Percentiles rank a stretch among this genome's conserved stretches.
These are phyloP conservation scores for Trametes sp. DNA, from an alignment of 1,284 basidiomycete genomes.

Conservation along the genomic window DNA sequence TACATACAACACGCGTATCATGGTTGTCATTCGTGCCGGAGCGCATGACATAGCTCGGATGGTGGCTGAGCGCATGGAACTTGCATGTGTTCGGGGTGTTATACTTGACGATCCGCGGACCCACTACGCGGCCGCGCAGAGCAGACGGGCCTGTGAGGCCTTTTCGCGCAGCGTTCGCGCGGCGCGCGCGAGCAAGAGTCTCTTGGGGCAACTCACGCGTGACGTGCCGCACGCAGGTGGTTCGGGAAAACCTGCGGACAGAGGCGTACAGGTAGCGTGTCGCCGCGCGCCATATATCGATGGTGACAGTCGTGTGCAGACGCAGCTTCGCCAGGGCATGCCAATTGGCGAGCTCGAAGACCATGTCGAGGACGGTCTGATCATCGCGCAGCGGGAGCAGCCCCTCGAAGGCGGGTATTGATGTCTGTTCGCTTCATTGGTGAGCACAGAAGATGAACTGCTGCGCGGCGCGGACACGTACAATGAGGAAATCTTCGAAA, in stretches of 20 bases:
- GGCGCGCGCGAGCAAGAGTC: slow-evolving; percentile 24
- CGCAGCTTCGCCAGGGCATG: too few species aligned
- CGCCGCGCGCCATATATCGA: too few species aligned
- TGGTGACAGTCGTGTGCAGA: too few species aligned
- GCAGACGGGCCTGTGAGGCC: not conserved
- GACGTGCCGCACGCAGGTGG: too few species aligned
- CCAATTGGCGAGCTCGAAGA: not conserved
- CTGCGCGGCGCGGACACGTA: not conserved
- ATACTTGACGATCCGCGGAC: not conserved
- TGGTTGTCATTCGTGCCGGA: slow-evolving; percentile 47
- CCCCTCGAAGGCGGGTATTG: too few species aligned
- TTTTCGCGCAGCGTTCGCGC: not conserved
- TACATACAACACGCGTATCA: slow-evolving; percentile 42
- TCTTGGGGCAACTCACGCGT: slow-evolving; percentile 40
- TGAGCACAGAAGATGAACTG: too few species aligned
- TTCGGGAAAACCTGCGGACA: too few species aligned
- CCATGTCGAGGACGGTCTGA: not conserved
- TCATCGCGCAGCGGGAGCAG: too few species aligned
- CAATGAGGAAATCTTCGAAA: not conserved
- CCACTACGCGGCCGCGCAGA: too few species aligned
- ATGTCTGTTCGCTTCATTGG: too few species aligned
- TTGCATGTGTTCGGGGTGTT: slow-evolving; percentile 30
- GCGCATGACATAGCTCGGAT: slow-evolving; percentile 36
- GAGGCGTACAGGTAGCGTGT: too few species aligned
- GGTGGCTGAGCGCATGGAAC: slow-evolving; percentile 33